A percentile compares a stretch with the other conserved stretches of the same genome.
These are phyloP conservation scores for Phyllosticta capitalensis DNA, from an alignment of 2,329 filamentous ascomycete genomes.

Conservation along the genomic window DNA sequence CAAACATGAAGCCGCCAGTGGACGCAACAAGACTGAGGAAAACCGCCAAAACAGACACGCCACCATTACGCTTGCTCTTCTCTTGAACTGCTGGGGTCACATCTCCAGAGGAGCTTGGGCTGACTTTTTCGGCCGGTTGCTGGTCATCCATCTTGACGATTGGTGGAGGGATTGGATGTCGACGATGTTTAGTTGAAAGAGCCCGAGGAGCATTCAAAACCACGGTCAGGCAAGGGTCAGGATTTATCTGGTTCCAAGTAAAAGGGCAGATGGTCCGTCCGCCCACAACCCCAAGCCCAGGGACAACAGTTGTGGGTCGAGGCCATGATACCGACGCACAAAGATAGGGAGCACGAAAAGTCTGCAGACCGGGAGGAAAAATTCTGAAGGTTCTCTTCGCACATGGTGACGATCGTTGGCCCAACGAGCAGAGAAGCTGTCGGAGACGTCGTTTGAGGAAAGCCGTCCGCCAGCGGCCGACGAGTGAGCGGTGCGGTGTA, in stretches of 20 bases:
- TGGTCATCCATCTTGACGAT: neutral
- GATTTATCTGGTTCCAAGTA: neutral
- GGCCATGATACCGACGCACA: neutral
- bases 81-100: neutral
- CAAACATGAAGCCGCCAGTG: conserved; percentile 17
- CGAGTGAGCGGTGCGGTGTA: neutral
- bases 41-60: neutral
- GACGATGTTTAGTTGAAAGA: neutral
- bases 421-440: neutral
- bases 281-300: neutral
- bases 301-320: neutral
- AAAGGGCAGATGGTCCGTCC: neutral
- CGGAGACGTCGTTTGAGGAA: neutral
- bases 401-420: neutral
- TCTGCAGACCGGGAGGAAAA: neutral
- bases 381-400: neutral
- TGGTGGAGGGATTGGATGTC: neutral
- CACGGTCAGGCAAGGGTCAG: neutral
- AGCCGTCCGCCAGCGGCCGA: neutral
- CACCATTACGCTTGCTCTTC: neutral
- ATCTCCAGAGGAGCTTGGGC: neutral
- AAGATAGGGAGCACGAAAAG: neutral
- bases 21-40: neutral
- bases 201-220: neutral
- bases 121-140: neutral